Base-by-base conservation (phyloP, 495 filamentous ascomycete species). In the Rostrohypoxylon terebratum region DNA sequence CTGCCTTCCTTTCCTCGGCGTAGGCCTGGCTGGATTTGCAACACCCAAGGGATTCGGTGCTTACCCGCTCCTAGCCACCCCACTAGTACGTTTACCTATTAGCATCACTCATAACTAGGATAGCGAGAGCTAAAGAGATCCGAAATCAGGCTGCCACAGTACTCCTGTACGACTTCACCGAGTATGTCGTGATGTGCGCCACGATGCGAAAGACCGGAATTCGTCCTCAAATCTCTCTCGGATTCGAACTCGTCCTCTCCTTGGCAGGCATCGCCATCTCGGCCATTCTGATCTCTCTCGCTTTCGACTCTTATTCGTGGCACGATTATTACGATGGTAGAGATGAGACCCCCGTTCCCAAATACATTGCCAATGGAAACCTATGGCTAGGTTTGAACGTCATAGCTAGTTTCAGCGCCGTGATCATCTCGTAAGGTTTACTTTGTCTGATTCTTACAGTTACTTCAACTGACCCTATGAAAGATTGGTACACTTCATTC, bases 401-500 rank as follows among this genome's bases (percentile, higher is more conserved):
- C 6, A 16, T 54, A 16, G 64, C 59, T 0, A 45, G 25, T 18
- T 7, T 47, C n/a, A 38, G 68, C 4, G 53, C 34, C 13, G 3
- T 25, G 11, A 3, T 61, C 4, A 2, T 64, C 20, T 65, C 70
- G 70, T 73, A 28, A 60, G 70, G 60, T 1, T 11, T 8, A 1
- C 34, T 7, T 0, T 7, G 9, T 20, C 0, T 20, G 14, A 25
- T 14, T 2, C 10, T 33, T 4, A 11, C 33, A 2, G 6, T 13
- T 10, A 11, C 45, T 7, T 8, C 3, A 21, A 20, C 68, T 67
- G 54, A 68, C 13, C 1, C 45, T 0, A 21, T 8, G 23, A 0
- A 18, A 73, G 70, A 1, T 9, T 68, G 18, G 55, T 73, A n/a
- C 65, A 73, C 55, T 61, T 68, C 11, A 21, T 68, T 28, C 28